phyloP scores from a whole-genome alignment of 2,329 filamentous ascomycete species.

The Rutstroemia sp. region DNA sequence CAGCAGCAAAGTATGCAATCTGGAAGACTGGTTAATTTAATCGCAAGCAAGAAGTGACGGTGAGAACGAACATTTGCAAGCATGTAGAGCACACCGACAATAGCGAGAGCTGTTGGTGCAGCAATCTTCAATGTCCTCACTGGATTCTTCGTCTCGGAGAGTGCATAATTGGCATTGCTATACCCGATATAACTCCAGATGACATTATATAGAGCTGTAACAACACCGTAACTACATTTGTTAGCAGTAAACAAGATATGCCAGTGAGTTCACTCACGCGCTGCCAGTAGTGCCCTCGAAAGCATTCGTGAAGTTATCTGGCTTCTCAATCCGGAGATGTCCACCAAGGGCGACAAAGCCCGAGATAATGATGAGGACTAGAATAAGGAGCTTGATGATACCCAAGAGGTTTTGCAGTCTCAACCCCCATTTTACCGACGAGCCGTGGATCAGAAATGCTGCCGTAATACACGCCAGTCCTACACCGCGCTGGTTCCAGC shows the following conservation, averaged over 20 bases:
- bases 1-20: conserved; percentile 57
- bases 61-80: conserved; percentile 43
- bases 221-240: conserved; percentile 42
- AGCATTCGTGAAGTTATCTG: conserved; percentile 54
- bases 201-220: conserved; percentile 65
- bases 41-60: background rate
- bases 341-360: conserved; percentile 50
- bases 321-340: conserved; percentile 51
- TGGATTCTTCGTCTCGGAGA: conserved; percentile 59
- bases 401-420: conserved; percentile 60
- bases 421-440: conserved; percentile 57
- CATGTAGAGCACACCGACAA: conserved; percentile 56
- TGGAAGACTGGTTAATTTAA: conserved; percentile 4
- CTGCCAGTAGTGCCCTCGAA: conserved; percentile 60
- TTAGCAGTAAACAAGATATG: background rate
- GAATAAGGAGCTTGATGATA: conserved; percentile 56
- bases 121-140: conserved; percentile 57
- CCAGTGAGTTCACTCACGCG: conserved; percentile 33
- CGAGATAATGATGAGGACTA: conserved; percentile 57
- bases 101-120: conserved; percentile 51
- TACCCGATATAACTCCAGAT: conserved; percentile 65
- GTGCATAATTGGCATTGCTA: conserved; percentile 60
- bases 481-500: conserved; percentile 61
- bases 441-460: conserved; percentile 59
- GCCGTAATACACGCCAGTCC: conserved; percentile 59